phyloP scores from a whole-genome alignment of 768 basidiomycete species.

The Tulasnella sp. region DNA sequence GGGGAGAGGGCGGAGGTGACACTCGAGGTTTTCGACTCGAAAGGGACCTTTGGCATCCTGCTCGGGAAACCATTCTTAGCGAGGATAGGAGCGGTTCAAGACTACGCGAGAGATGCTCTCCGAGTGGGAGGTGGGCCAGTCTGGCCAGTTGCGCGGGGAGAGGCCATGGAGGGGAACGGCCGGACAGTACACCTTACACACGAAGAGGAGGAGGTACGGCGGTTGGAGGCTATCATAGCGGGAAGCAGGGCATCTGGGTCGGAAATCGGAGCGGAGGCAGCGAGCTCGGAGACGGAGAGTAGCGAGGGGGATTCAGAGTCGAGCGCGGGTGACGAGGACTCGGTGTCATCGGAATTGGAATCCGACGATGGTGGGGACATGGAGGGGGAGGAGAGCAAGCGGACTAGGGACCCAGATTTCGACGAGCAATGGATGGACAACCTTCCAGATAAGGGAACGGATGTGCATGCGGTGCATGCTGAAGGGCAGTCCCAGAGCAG shows the following conservation, averaged over 20 bases:
- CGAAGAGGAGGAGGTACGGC: not conserved
- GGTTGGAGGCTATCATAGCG: not conserved
- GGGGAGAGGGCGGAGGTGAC: not conserved
- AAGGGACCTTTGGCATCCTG: not conserved
- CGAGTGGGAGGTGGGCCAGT: not conserved
- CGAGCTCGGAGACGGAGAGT: not conserved
- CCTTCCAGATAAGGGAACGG: no score
- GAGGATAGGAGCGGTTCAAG: not conserved
- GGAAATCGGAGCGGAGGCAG: not conserved
- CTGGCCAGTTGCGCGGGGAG: not conserved
- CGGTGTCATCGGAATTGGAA: no score
- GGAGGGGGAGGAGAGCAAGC: not conserved
- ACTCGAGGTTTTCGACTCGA: not conserved
- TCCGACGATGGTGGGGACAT: not conserved
- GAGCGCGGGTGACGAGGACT: no score
- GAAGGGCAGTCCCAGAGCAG: not conserved
- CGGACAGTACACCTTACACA: not conserved
- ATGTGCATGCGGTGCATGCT: no score
- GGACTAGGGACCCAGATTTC: not conserved
- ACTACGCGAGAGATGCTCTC: not conserved
- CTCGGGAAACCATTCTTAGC: not conserved
- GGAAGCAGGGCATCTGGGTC: not conserved
- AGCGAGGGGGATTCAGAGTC: no score
- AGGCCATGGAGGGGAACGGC: not conserved
- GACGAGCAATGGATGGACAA: no score